A percentile compares a stretch with the other conserved stretches of the same genome.
Evolutionary conservation across 768 basidiomycete species (phyloP).

Genomic region (Tulasnella sp.): DNA sequence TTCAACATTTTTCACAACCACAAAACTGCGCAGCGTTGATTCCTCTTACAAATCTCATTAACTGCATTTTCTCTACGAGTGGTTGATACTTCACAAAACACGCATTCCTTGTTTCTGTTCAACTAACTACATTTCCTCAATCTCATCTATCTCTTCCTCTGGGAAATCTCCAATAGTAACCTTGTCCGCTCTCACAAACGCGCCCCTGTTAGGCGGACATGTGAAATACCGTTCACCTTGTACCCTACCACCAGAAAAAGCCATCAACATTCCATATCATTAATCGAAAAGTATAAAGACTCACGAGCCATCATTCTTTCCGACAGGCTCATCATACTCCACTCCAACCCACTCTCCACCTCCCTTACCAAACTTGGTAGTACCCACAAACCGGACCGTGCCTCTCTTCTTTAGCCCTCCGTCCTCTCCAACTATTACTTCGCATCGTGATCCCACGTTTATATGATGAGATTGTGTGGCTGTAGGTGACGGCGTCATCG

Average conservation of each 20-base stretch:
- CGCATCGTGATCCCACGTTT: conserved; percentile 60
- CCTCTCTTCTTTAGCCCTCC: conserved; percentile 62
- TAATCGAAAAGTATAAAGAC: conserved; percentile 26
- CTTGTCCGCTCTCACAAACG: conserved; percentile 75
- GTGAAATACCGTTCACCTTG: conserved; percentile 78
- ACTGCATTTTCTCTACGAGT: no score
- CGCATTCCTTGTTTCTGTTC: neutral
- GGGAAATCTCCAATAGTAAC: conserved; percentile 73
- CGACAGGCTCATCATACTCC: conserved; percentile 90
- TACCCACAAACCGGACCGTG: conserved; percentile 72
- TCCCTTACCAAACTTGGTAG: conserved; percentile 57
- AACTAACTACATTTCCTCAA: conserved; percentile 12
- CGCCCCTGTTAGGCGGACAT: conserved; percentile 62
- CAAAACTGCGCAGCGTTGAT: no score
- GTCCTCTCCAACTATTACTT: conserved; percentile 44
- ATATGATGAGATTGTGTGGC: conserved; percentile 37
- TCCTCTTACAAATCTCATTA: no score
- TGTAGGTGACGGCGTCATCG: conserved; percentile 21
- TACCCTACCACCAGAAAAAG: conserved; percentile 47
- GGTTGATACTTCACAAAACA: no score
- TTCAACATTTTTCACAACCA: no score
- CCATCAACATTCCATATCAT: neutral
- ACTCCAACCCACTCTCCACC: conserved; percentile 72
- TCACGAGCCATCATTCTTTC: conserved; percentile 91
- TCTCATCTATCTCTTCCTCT: conserved; percentile 2